Evolutionary conservation across 495 filamentous ascomycete genomes (phyloP).

Genomic region (Haplographium delicatum): DNA sequence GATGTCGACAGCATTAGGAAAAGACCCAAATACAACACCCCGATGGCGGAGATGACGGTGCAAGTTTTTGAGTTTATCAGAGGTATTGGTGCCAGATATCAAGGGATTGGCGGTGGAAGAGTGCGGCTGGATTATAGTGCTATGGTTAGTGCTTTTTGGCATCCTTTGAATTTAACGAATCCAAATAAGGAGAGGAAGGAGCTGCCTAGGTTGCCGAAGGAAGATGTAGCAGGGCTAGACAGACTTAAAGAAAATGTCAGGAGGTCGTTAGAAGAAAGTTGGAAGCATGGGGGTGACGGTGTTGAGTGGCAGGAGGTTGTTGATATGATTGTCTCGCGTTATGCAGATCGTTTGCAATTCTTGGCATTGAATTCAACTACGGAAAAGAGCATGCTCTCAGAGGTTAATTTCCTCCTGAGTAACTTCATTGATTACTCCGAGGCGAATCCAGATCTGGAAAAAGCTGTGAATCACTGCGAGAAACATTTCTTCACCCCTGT

Average conservation of each 20-base stretch:
- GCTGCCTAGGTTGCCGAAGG: conserved; percentile 43
- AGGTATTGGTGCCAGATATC: conserved; percentile 51
- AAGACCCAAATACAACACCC: not conserved
- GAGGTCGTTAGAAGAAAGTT: conserved; percentile 28
- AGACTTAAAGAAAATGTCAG: conserved; percentile 39
- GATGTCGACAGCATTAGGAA: conserved; percentile 16
- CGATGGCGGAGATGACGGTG: not conserved
- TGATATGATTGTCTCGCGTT: conserved; percentile 57
- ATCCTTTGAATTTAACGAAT: conserved; percentile 50
- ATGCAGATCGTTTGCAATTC: conserved; percentile 45
- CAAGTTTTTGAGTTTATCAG: conserved; percentile 32
- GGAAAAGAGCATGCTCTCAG: conserved; percentile 30
- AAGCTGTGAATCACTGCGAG: conserved; percentile 44
- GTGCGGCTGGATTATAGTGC: conserved; percentile 54
- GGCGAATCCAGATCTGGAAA: conserved; percentile 24
- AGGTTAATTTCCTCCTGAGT: conserved; percentile 41
- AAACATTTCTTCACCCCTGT: conserved; percentile 37
- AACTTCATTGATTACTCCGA: conserved; percentile 46
- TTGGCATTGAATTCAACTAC: conserved; percentile 35
- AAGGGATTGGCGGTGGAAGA: conserved; percentile 49
- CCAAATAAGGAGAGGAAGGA: conserved; percentile 29
- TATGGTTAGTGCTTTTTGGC: conserved; percentile 55
- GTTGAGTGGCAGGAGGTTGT: conserved; percentile 57
- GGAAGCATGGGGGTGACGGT: not conserved
- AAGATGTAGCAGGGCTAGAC: conserved; percentile 32